Conservation (phyloP, 371 early-diverging fungal genomes). For the Capniomyces stellatus region DNA sequence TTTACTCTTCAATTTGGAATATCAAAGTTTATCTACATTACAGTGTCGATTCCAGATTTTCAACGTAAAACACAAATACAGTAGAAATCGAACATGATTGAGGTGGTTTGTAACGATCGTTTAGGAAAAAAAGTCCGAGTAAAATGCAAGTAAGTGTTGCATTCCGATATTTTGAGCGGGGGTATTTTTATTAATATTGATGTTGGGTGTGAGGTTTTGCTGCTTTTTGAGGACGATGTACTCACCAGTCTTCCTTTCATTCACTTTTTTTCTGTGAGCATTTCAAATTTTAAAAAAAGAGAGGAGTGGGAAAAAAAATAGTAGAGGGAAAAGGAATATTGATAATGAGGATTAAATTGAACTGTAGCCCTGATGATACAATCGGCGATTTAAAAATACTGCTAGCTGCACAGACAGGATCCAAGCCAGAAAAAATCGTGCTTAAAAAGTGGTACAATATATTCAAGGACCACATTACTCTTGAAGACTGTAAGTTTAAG, state of each 20-base stretch:
- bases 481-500: constrained; percentile 52
- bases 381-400: constrained; percentile 81
- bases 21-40: no score
- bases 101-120: constrained; percentile 65
- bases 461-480: constrained; percentile 82
- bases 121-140: constrained; percentile 86
- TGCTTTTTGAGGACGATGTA: no score
- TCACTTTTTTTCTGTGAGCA: no score
- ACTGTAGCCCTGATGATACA: constrained; percentile 60
- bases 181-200: constrained; percentile 10
- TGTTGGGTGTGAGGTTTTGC: not conserved
- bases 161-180: not conserved
- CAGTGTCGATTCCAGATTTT: no score
- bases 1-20: no score
- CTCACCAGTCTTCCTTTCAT: no score
- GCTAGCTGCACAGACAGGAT: constrained; percentile 86
- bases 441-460: constrained; percentile 84
- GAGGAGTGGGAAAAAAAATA: no score
- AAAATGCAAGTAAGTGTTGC: constrained; percentile 54
- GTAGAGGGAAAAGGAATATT: no score
- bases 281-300: no score
- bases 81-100: constrained; percentile 49
- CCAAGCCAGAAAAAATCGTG: constrained; percentile 73
- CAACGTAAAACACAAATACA: no score
- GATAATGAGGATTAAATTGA: no score